These are phyloP conservation scores for Ilyonectria sp. DNA, from an alignment of 2,329 filamentous ascomycete genomes.

Conservation along the genomic window DNA sequence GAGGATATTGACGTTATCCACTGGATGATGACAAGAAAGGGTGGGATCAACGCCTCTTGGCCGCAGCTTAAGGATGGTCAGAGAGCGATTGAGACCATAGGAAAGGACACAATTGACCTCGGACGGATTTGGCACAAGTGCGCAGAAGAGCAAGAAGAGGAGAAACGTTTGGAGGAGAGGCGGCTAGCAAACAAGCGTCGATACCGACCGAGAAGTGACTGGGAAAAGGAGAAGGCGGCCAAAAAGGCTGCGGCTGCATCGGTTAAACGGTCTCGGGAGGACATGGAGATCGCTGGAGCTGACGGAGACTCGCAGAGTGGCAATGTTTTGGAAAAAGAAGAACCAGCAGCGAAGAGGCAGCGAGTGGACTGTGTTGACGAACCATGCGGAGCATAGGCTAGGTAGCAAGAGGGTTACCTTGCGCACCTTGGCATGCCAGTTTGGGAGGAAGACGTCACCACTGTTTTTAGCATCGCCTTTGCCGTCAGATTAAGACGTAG, in stretches of 20 bases:
- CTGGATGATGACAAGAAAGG: conserved; percentile 42
- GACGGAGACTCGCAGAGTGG: background rate
- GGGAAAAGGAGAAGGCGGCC: conserved; percentile 36
- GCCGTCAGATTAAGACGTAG: background rate
- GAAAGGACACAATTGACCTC: conserved; percentile 37
- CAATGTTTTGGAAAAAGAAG: no score
- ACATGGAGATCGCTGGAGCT: background rate
- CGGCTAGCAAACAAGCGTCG: conserved; percentile 43
- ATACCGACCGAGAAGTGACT: conserved; percentile 41
- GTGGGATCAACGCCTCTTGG: conserved; percentile 38
- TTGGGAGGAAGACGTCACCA: background rate
- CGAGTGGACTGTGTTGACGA: conserved; percentile 1
- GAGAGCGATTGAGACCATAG: conserved; percentile 37
- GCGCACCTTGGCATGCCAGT: background rate
- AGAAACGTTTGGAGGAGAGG: conserved; percentile 37
- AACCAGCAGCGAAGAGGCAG: background rate
- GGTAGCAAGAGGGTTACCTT: background rate
- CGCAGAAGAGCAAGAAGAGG: conserved; percentile 34
- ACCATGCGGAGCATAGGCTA: background rate
- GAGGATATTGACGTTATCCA: conserved; percentile 37
- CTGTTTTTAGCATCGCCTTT: background rate
- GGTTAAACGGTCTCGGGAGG: conserved; percentile 1
- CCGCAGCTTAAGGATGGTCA: conserved; percentile 37
- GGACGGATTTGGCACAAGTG: conserved; percentile 32
- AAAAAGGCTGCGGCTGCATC: conserved; percentile 28